Percentiles rank a stretch among this genome's conserved stretches.
Conservation (phyloP, 148 eudicot genomes). For the Rhododendron henanense region DNA sequence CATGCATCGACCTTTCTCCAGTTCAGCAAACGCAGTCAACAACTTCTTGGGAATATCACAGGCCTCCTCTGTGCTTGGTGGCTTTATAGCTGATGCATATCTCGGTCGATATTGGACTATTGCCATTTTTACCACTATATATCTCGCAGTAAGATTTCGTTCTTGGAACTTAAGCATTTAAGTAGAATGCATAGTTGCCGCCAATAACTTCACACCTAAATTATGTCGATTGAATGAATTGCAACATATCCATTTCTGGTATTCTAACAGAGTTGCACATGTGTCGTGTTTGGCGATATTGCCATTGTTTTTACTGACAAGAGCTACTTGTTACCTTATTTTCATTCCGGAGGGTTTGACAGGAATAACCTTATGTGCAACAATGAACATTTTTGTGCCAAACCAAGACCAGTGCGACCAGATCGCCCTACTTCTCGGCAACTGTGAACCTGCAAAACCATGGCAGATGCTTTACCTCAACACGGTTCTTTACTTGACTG, state of each 20-base stretch:
- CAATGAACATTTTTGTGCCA: constrained; percentile 56
- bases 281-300: background rate
- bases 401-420: constrained; percentile 71
- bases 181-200: background rate
- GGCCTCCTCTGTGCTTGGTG: constrained; percentile 85
- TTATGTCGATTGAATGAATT: background rate
- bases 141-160: constrained; percentile 58
- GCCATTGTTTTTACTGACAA: constrained; percentile 3
- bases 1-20: constrained; percentile 82
- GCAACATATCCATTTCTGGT: background rate
- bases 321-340: background rate
- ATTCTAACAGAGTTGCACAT: background rate
- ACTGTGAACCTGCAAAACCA: constrained; percentile 69
- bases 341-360: constrained; percentile 54
- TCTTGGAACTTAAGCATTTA: background rate
- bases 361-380: constrained; percentile 76
- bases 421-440: constrained; percentile 58
- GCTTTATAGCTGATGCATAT: constrained; percentile 86
- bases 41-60: constrained; percentile 89
- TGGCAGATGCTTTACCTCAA: constrained; percentile 81
- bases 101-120: constrained; percentile 96
- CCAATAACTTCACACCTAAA: background rate
- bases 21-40: constrained; percentile 81
- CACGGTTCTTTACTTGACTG: constrained; percentile 64
- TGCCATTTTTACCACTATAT: constrained; percentile 81